Percentiles rank a stretch among this genome's conserved stretches.
phyloP scores from a whole-genome alignment of 139 green algal genomes.

The Picochlorum costavermella region DNA sequence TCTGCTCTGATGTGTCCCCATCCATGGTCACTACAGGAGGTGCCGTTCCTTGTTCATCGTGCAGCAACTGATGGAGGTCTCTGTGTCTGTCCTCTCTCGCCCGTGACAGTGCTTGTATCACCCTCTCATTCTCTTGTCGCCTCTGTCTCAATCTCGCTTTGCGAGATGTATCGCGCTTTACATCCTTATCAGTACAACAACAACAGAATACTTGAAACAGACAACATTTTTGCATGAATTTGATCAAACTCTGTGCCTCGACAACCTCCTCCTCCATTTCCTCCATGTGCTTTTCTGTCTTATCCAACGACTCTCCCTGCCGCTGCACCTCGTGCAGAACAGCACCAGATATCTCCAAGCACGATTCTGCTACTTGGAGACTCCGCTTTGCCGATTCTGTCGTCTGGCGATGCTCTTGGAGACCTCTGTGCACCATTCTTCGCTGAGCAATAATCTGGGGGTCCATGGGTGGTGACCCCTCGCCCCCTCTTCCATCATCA shows the following conservation, averaged over 20 bases:
- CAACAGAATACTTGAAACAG: not conserved
- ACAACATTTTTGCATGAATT: constrained; percentile 5
- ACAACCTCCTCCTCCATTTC: not conserved
- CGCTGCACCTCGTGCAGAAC: not conserved
- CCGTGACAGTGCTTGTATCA: not conserved
- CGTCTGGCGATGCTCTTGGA: not conserved
- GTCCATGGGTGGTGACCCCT: not conserved
- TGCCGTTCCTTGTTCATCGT: not conserved
- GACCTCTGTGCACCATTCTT: not conserved
- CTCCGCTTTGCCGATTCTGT: not conserved
- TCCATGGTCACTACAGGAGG: not conserved
- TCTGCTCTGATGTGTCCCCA: not conserved
- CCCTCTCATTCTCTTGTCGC: not conserved
- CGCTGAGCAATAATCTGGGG: not conserved
- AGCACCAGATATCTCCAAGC: not conserved
- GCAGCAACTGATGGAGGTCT: not conserved
- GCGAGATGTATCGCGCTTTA: not conserved
- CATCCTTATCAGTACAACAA: not conserved
- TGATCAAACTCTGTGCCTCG: not conserved
- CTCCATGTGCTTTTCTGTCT: not conserved
- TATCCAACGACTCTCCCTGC: not conserved
- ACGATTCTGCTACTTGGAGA: not conserved
- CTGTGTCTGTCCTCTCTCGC: not conserved
- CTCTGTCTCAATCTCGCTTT: not conserved
- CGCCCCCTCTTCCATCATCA: not conserved